A percentile compares a stretch with the other conserved stretches of the same genome.
These are phyloP conservation scores for Spongospora subterranea DNA, from an alignment of 208 protist genomes.

Conservation along the genomic window DNA sequence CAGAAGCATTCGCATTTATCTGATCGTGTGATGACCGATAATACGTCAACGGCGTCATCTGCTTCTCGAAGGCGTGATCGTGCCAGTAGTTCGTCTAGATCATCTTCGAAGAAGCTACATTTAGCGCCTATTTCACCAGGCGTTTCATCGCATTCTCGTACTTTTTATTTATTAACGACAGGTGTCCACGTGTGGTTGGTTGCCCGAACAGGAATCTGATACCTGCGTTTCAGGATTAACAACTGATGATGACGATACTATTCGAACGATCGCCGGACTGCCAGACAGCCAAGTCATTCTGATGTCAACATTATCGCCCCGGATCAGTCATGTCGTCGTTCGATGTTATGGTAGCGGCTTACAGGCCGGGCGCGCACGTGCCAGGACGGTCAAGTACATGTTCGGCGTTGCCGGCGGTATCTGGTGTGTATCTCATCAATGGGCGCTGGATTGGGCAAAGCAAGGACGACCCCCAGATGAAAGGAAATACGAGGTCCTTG, in stretches of 20 bases:
- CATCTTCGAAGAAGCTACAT: no score
- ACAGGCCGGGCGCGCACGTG: not conserved
- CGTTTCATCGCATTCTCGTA: no score
- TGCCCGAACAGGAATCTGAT: no score
- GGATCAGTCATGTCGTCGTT: not conserved
- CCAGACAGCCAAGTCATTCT: no score
- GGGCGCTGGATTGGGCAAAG: not conserved
- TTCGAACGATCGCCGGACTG: not conserved
- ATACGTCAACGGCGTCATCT: not conserved
- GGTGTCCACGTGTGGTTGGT: no score
- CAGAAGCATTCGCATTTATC: not conserved
- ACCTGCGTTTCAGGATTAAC: not conserved
- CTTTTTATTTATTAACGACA: no score
- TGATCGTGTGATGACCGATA: not conserved
- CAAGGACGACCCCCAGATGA: not conserved
- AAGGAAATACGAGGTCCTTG: not conserved
- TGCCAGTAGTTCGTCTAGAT: no score
- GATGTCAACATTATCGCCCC: no score
- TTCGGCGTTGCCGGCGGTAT: not conserved
- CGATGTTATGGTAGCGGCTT: not conserved
- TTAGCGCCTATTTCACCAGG: no score
- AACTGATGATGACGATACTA: not conserved
- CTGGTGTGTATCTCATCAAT: not conserved
- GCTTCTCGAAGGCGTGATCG: not conserved
- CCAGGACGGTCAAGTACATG: slow-evolving; percentile 46